A percentile compares a stretch with the other conserved stretches of the same genome.
phyloP scores from a whole-genome alignment of 352 stramenopile species.

The Globisporangium emineosum region DNA sequence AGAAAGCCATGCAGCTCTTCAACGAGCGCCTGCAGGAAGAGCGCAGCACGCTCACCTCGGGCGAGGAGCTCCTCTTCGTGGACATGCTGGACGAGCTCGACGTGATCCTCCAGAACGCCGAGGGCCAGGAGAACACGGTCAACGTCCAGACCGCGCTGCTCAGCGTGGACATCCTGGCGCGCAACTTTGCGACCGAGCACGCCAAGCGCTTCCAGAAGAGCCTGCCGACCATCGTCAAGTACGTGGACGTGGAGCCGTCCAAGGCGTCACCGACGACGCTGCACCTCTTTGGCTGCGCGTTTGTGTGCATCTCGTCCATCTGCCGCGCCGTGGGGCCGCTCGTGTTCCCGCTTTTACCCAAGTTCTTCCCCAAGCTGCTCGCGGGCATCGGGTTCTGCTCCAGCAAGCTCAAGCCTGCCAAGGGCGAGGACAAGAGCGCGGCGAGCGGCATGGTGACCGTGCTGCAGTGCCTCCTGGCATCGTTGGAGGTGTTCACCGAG shows the following conservation, averaged over 20 bases:
- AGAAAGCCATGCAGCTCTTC: constrained; percentile 88
- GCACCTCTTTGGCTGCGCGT: constrained; percentile 79
- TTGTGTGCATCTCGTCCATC: constrained; percentile 79
- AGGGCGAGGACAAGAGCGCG: constrained; percentile 23
- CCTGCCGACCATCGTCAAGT: constrained; percentile 74
- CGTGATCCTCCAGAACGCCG: constrained; percentile 55
- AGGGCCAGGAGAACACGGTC: constrained; percentile 59
- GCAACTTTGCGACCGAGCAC: constrained; percentile 73
- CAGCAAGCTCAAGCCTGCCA: constrained; percentile 18
- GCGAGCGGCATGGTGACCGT: constrained; percentile 43
- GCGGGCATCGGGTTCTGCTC: constrained; percentile 56
- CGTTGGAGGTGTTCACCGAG: constrained; percentile 79
- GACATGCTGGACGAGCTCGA: constrained; percentile 87
- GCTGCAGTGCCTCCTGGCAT: constrained; percentile 68
- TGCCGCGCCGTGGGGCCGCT: constrained; percentile 61
- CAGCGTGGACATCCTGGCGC: constrained; percentile 80
- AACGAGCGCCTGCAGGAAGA: constrained; percentile 81
- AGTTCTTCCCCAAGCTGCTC: constrained; percentile 81
- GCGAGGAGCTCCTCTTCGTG: constrained; percentile 80
- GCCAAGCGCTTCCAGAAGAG: constrained; percentile 71
- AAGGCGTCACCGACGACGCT: constrained; percentile 48
- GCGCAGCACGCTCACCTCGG: constrained; percentile 47
- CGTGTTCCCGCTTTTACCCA: constrained; percentile 78
- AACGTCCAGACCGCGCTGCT: constrained; percentile 84
- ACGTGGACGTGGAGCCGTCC: constrained; percentile 51